Evolutionary conservation across 2,329 filamentous ascomycete genomes (phyloP).

Genomic region (Trichoderma harzianum): DNA sequence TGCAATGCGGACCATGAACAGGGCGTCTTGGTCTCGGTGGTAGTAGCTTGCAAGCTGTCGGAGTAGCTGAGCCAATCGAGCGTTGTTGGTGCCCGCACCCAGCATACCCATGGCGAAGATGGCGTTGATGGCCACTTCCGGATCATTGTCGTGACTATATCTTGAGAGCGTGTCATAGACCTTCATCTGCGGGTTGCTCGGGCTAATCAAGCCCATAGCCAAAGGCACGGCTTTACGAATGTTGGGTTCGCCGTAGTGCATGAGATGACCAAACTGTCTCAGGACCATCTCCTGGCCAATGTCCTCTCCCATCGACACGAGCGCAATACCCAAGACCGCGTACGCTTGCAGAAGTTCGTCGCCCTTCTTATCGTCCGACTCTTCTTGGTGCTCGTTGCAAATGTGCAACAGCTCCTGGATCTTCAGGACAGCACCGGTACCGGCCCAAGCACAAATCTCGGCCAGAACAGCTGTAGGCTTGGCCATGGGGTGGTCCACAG

Average conservation of each 20-base stretch:
- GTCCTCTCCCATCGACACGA: slow-evolving; percentile 98
- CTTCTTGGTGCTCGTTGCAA: slow-evolving; percentile 96
- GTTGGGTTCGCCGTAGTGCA: slow-evolving; percentile 98
- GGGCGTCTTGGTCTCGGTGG: slow-evolving; percentile 88
- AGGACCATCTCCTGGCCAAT: slow-evolving; percentile 98
- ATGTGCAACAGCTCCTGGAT: slow-evolving; percentile 96
- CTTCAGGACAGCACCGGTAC: slow-evolving; percentile 94
- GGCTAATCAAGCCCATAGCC: slow-evolving; percentile 93
- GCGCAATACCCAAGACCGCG: slow-evolving; percentile 86
- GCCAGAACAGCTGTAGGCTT: slow-evolving; percentile 93
- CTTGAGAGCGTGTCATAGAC: slow-evolving; percentile 96
- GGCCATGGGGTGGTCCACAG: slow-evolving; percentile 93
- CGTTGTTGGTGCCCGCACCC: slow-evolving; percentile 97
- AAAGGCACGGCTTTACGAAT: slow-evolving; percentile 94
- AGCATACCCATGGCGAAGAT: slow-evolving; percentile 99
- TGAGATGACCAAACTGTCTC: slow-evolving; percentile 93
- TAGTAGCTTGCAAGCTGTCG: slow-evolving; percentile 97
- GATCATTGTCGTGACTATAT: slow-evolving; percentile 98
- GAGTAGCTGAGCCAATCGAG: slow-evolving; percentile 87
- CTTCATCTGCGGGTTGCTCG: slow-evolving; percentile 99
- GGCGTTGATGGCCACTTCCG: slow-evolving; percentile 95
- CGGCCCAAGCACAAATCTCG: slow-evolving; percentile 96
- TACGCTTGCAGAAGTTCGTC: slow-evolving; percentile 95
- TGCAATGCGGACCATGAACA: slow-evolving; percentile 99
- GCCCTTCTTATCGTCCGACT: slow-evolving; percentile 89